Conservation (phyloP, 139 green algal genomes). For the Chlamydomonas applanata region DNA sequence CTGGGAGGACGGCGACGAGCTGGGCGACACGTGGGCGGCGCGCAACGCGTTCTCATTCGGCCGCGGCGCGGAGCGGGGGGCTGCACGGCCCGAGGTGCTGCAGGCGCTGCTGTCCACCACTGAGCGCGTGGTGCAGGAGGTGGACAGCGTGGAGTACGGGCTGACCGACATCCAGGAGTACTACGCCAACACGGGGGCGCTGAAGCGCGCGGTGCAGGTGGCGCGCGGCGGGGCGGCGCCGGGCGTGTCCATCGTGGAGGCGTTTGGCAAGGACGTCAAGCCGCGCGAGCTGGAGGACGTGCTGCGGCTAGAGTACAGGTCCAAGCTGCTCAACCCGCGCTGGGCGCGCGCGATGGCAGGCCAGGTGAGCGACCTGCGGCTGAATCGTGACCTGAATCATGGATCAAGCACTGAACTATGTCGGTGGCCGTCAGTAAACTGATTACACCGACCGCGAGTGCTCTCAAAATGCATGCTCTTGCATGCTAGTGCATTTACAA, state of each 20-base stretch:
- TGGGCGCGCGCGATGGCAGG: conserved; percentile 89
- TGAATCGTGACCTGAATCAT: too few relatives aligned
- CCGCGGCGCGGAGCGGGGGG: conserved; percentile 64
- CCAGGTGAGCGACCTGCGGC: conserved; percentile 88
- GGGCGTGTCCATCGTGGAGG: conserved; percentile 81
- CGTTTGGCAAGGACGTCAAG: conserved; percentile 65
- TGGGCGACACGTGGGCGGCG: conserved; percentile 93
- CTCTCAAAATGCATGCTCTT: too few relatives aligned
- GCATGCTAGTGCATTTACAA: too few relatives aligned
- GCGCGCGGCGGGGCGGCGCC: conserved; percentile 50
- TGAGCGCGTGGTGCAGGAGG: conserved; percentile 85
- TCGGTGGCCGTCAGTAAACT: too few relatives aligned
- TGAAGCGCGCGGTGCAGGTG: conserved; percentile 78
- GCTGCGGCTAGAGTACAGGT: conserved; percentile 93
- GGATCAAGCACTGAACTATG: too few relatives aligned
- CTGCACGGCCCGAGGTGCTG: conserved; percentile 63
- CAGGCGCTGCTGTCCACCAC: conserved; percentile 77
- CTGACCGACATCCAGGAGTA: conserved; percentile 97
- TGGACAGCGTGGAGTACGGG: conserved; percentile 98
- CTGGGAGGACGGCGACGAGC: conserved; percentile 81
- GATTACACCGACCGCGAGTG: too few relatives aligned
- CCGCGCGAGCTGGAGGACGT: conserved; percentile 85
- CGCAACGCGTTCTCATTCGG: conserved; percentile 93
- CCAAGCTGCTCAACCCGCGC: conserved; percentile 95
- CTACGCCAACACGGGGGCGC: conserved; percentile 89